Evolutionary conservation across 257 asterid species (phyloP), one percentile per base, ranked within the genome.

Genomic region (Ophiorrhiza pumila): DNA sequence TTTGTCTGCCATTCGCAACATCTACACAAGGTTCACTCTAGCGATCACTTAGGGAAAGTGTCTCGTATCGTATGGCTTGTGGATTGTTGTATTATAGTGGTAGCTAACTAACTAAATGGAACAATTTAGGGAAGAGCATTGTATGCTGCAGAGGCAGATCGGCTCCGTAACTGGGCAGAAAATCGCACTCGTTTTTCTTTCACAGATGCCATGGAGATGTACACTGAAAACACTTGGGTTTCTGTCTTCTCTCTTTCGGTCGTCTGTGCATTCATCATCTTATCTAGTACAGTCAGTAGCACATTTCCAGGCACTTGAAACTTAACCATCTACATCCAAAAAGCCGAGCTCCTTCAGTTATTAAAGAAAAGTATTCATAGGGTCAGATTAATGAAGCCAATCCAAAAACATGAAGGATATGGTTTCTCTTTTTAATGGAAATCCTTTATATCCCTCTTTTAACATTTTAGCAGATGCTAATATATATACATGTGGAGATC

Each of bases 111-210:
- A 34, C n/a, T n/a, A n/a, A 52, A 22, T 52, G 4, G 52, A 45
- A 47, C 65, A 12, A 73, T 78, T n/a, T 75, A 94, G 99, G 97
- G 99, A 69, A 90, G 95, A 70, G 99, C 99, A 20, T 77, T 94
- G 39, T 94, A 94, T 61, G 90, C 97, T 56, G 97, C 99, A 45
- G 99, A 94, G 87, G 99, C 99, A 45, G 99, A 94, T 74, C 80
- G 99, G 75, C 91, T 94, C 27, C 90, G 97, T 2, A 91, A 94
- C 88, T 94, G 99, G 99, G 97, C 99, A 31, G 99, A 94, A 71
- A 88, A 91, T 69, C 89, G 99, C 50, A 84, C 99, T 46, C 93
- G 97, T 32, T 80, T 94, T 58, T 91, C 99, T 23, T 87, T 94
- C 78, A 91, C 97, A 0, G 99, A 94, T 77, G 99, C 99, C 61